These are phyloP conservation scores for Xylaria sp. DNA, from an alignment of 2,329 filamentous ascomycete species.

Conservation along the genomic window DNA sequence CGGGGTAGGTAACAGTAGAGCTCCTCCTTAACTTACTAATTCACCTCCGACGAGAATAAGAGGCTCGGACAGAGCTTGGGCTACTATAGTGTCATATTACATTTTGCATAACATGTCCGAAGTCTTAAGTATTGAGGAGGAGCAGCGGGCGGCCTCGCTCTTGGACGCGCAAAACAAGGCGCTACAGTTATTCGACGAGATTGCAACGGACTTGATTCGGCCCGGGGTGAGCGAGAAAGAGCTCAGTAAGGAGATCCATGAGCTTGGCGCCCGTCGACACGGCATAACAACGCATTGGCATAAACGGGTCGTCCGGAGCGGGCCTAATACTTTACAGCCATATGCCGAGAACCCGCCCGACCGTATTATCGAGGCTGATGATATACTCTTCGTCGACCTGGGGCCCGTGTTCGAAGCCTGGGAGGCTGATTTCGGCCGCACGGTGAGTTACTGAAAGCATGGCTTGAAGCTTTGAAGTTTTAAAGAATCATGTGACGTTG, in stretches of 20 bases:
- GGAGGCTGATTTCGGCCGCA: slow-evolving; percentile 66
- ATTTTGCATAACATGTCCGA: slow-evolving; percentile 17
- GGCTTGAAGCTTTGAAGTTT: background rate
- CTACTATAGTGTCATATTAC: background rate
- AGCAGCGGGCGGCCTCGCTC: slow-evolving; percentile 50
- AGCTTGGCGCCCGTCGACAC: slow-evolving; percentile 55
- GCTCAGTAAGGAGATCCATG: slow-evolving; percentile 60
- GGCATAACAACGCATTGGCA: slow-evolving; percentile 63
- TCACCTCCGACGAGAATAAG: background rate
- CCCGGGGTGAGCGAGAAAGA: slow-evolving; percentile 60
- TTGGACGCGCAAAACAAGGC: slow-evolving; percentile 60
- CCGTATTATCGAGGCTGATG: slow-evolving; percentile 58
- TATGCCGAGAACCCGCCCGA: slow-evolving; percentile 63
- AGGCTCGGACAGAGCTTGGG: too few species aligned
- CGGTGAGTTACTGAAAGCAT: slow-evolving; percentile 37
- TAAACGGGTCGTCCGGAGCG: slow-evolving; percentile 62
- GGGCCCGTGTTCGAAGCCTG: slow-evolving; percentile 64
- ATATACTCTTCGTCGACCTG: slow-evolving; percentile 64
- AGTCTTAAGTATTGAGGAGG: slow-evolving; percentile 15
- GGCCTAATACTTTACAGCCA: slow-evolving; percentile 60
- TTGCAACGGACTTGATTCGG: slow-evolving; percentile 57
- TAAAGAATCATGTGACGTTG: background rate
- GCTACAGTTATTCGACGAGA: slow-evolving; percentile 58
- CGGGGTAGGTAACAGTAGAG: slow-evolving; percentile 20
- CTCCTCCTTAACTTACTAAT: background rate